A percentile compares a stretch with the other conserved stretches of the same genome.
Evolutionary conservation across 768 basidiomycete species (phyloP).

Genomic region (Cystobasidium onofrii): DNA sequence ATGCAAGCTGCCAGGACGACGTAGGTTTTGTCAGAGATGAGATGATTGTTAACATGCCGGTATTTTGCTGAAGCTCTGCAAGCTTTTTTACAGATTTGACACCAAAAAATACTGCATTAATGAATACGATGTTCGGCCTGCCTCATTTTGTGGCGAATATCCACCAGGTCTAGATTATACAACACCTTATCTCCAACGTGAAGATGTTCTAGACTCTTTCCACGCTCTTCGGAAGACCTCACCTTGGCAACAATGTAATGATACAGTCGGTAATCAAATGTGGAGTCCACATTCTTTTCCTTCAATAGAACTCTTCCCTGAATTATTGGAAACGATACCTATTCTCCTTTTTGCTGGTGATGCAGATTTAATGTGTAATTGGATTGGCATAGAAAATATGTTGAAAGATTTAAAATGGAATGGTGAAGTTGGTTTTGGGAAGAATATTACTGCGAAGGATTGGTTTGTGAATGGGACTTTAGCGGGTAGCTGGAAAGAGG

Average conservation of each 20-base stretch:
- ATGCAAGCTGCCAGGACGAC: slow-evolving; percentile 36
- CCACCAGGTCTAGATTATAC: slow-evolving; percentile 71
- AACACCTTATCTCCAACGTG: slow-evolving; percentile 61
- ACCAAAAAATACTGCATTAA: slow-evolving; percentile 73
- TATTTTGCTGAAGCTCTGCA: no score
- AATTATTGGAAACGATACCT: slow-evolving; percentile 60
- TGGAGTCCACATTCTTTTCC: slow-evolving; percentile 56
- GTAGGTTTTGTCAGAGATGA: background rate
- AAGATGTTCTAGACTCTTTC: slow-evolving; percentile 68
- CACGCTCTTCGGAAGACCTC: slow-evolving; percentile 70
- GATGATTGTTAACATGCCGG: no score
- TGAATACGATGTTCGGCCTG: slow-evolving; percentile 82
- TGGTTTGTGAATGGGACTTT: slow-evolving; percentile 59
- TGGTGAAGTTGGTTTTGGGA: background rate
- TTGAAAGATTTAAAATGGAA: background rate
- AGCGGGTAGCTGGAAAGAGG: slow-evolving; percentile 83
- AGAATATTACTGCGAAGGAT: slow-evolving; percentile 45
- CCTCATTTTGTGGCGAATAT: slow-evolving; percentile 95
- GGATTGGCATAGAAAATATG: slow-evolving; percentile 19
- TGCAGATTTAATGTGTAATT: slow-evolving; percentile 59
- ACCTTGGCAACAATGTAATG: slow-evolving; percentile 81
- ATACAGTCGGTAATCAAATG: slow-evolving; percentile 56
- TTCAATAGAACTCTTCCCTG: slow-evolving; percentile 66
- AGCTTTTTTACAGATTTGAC: slow-evolving; percentile 55
- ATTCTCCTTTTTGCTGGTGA: slow-evolving; percentile 88